Base-by-base conservation (phyloP, 176 grass and related monocot species). In the Aegilops umbellulata region DNA sequence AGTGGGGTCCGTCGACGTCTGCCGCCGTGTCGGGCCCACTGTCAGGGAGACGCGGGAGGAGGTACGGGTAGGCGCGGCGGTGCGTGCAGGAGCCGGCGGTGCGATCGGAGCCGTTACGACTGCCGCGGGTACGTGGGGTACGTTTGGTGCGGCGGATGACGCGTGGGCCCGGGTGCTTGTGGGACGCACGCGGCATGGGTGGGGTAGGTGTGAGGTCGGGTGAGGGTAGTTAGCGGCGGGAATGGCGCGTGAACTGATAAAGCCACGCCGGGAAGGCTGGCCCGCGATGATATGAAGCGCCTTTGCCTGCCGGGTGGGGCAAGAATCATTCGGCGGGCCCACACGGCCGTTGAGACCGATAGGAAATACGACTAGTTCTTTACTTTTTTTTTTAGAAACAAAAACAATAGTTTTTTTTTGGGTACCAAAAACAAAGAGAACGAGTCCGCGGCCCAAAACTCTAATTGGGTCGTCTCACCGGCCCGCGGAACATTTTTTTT, bases 231-330 rank as follows among this genome's bases (percentile, higher is more conserved):
- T 9, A n/a, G 12, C 39, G 36, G 36, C 16, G 7, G 34, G 16
- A 10, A 27, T 22, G 13, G 35, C 30, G 23, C 5, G 22, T 17
- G 26, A 75, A 39, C 23, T 22, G 8, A 14, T 2, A 49, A 49
- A 22, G 3, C n/a, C n/a, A n/a, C n/a, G n/a, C n/a, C n/a, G n/a
- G n/a, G n/a, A n/a, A n/a, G n/a, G n/a, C n/a, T n/a, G n/a, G n/a
- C n/a, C n/a, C n/a, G 79, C 38, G 27, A 71, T 9, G 44, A 29
- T 20, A 71, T 9, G 44, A 29, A 0, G n/a, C 51, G 12, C 64
- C 60, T 25, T 87, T 12, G 64, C 24, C 86, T 88, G 81, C 53
- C 65, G 7, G 69, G 65, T 83, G 81, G 80, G 87, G 65, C 39
- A 65, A 41, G 15, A 51, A 78, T 78, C 53, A 60, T 0, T 30